Evolutionary conservation across 2,329 filamentous ascomycete species (phyloP), one percentile per base, ranked within the genome.

Genomic region (Aspergillus bombycis): DNA sequence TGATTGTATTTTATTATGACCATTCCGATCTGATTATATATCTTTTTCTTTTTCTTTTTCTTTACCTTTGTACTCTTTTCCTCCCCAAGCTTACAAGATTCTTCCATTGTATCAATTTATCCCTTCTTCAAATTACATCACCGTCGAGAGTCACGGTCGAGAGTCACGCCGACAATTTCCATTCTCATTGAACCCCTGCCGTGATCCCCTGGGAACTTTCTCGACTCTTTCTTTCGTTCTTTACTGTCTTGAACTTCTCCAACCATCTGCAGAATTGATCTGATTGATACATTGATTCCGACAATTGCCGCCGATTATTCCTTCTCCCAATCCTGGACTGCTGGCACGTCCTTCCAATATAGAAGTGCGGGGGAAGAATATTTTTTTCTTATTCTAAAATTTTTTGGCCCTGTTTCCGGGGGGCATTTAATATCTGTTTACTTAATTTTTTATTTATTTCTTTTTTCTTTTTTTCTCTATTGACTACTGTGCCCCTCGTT

Each of bases 51-150:
- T 32, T 21, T 32, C 2, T 52, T 32, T 30, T 32, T 21, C 14
- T 12, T 34, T n/a, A 34, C 19, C 23, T 36, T 34, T 34, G 14
- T 19, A 2, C 16, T 32, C 8, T 36, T 54, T 34, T 23, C 14
- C 36, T n/a, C 9, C 30, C 26, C 19, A 5, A 21, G 8, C 23
- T 30, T 46, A 4, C 43, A 46, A 23, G 52, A 54, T 36, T 23
- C 12, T 36, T 19, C 9, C 19, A 14, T 52, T 32, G 26, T 32
- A 23, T 34, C 12, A 19, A 11, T 34, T 30, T n/a, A 19, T n/a
- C 9, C 28, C 16, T 32, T 56, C 36, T 32, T 41, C 34, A 28
- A 19, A 46, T 60, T 56, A 60, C 48, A 56, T 60, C 58, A 60
- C 58, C n/a, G 28, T 53, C 26, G 5, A 43, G 6, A 41, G 55